Evolutionary conservation across 2,329 filamentous ascomycete species (phyloP), one percentile per base, ranked within the genome.

Genomic region (Epicoccum nigrum): DNA sequence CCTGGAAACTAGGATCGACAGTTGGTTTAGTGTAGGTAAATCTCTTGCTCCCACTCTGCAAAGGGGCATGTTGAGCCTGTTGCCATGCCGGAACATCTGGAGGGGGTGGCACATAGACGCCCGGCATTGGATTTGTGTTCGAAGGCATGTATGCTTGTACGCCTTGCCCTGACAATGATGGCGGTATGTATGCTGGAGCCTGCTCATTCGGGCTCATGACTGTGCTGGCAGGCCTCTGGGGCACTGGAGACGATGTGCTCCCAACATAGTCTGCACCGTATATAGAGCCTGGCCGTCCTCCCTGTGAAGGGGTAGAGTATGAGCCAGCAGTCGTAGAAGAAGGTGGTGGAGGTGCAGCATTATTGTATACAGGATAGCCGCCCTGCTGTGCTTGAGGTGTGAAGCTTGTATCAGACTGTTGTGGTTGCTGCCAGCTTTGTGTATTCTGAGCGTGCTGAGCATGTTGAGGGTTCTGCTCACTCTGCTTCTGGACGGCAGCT

Each of bases 1-100:
- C 45, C 43, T 69, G 65, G 23, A 60, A 60, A 19, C 51, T 60
- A 9, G 66, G 60, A 27, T 69, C 61, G n/a, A 62, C 61, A 9
- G 32, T 58, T 6, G 69, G 62, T 32, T 63, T 69, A 4, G 67
- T 64, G 32, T 72, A 70, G 25, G 47, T 68, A 49, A 67, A 72
- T 45, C 65, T 70, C 54, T 66, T 67, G n/a, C 37, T 45, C 7
- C 57, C 63, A 12, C 63, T 59, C 31, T 71, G 69, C n/a, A 66
- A 51, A 8, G 69, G 65, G 9, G 68, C 66, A 56, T 72, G 68
- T 30, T 69, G 64, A n/a, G 64, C 60, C 35, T 73, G 71, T 34
- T 71, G 65, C 72, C 70, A 74, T 30, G 68, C 68, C 21, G 70
- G 67, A 28, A 70, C 56, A 54, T 70, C 69, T 25, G 71, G 70